phyloP scores from a whole-genome alignment of 106 monocot species.

The Gastrodia elata region DNA sequence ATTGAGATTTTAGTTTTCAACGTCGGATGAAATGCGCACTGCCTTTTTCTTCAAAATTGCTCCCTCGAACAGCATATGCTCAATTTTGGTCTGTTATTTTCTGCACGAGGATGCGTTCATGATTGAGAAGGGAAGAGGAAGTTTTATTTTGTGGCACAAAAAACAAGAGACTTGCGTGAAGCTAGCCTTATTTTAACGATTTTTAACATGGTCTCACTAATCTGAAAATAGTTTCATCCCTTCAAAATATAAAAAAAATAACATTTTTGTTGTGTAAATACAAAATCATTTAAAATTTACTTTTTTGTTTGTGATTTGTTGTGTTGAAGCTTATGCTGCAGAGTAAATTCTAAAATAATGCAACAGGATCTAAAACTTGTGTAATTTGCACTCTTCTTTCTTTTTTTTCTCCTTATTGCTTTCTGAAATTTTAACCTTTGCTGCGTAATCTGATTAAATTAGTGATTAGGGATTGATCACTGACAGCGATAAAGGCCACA shows the following conservation, averaged over 20 bases:
- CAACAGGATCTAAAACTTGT: background rate
- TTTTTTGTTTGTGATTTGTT: background rate
- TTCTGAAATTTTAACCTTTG: background rate
- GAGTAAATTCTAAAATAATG: background rate
- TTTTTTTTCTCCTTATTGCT: background rate
- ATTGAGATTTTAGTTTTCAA: background rate
- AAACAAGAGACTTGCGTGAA: background rate
- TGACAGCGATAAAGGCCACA: slow-evolving; percentile 46
- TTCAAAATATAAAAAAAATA: background rate
- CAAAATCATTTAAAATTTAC: background rate
- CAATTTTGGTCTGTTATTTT: too few species aligned
- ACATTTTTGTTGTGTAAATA: background rate
- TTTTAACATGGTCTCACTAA: too few species aligned
- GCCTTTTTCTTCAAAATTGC: background rate
- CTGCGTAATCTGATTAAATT: background rate
- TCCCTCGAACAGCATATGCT: background rate
- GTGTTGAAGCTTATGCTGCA: background rate
- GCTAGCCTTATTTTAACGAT: background rate
- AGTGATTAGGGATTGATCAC: slow-evolving; percentile 65
- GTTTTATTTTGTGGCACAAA: background rate
- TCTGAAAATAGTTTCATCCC: background rate
- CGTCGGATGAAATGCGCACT: background rate
- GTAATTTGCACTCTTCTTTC: background rate
- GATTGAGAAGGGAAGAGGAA: too few species aligned
- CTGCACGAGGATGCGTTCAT: too few species aligned